Base-by-base conservation (phyloP, 495 filamentous ascomycete genomes). In the Paragyromitra xinjiangensis region DNA sequence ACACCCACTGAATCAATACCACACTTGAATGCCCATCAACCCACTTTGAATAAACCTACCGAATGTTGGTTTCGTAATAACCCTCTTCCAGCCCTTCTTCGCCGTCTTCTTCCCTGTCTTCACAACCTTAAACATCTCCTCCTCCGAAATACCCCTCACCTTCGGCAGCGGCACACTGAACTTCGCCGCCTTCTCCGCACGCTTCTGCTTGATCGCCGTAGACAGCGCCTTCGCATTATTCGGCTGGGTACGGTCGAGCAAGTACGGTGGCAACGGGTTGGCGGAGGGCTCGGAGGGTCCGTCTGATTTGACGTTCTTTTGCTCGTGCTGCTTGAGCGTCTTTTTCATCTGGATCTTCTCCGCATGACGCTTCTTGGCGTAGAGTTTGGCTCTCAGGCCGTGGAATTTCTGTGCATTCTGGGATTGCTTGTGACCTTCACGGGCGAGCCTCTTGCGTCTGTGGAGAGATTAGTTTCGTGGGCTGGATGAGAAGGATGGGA, bases 321-420 rank as follows among this genome's bases (percentile, higher is more conserved):
- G 92, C 84, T 99, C 95, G 86, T 95, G 92, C 71, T 92, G 91
- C 84, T 91, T 92, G 89, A 99, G 97, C 81, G 90, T 87, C 89
- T 99, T 98, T 85, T 92, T 92, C 92, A 99, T 95, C 90, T 98
- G 94, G 84, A 99, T 98, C 91, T 99, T 99, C 86, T 98, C 93
- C 81, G 92, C 89, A 85, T 94, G 93, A 51, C 95, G 89, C 89
- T 95, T 92, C 87, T 97, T 92, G 84, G 93, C 91, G 87, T 97
- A 92, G 82, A 97, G 88, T 87, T 99, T 99, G 81, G 95, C 95
- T 75, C 93, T 87, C 80, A 98, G 88, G 77, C 96, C 95, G 74
- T 90, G 90, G 80, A 98, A 88, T 83, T 94, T 97, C 86, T 98
- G 94, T 16, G 95, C 93, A 85, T 97, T 89, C 79, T 94, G 86